Base-by-base conservation (phyloP, 176 grass and related monocot genomes). In the Cenchrus americanus region DNA sequence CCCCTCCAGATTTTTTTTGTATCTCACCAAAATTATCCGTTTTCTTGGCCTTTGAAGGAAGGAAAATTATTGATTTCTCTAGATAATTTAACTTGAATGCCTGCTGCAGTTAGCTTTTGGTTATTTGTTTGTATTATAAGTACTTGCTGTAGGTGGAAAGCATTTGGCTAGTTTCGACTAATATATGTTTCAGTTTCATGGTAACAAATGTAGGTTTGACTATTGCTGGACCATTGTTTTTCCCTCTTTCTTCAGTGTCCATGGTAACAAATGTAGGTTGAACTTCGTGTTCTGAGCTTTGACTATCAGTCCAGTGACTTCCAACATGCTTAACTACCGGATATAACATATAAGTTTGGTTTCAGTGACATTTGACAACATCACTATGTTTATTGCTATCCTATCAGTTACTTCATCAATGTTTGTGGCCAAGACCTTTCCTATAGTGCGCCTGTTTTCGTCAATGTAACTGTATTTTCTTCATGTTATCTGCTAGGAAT, bases 291-390 rank as follows among this genome's bases (percentile, higher is more conserved):
- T 62, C 62, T 75, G 24, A 22, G 17, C 24, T 66, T 77, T 65
- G n/a, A 71, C 44, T 71, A 71, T 71, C 44, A 71, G 37, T 77
- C 63, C 41, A 77, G 64, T 30, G 9, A 63, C 14, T 72, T 19
- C 30, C 21, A 26, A 85, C 44, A 72, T 52, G 37, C 47, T 23
- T 52, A 8, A 71, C 7, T 49, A 9, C 22, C 22, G 53, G 72
- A 55, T 37, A 71, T 71, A 21, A 69, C 41, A 69, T 46, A 69
- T 11, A 43, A 68, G 8, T 48, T 66, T 68, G 63, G 11, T 84
- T 77, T 61, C 3, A 8, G 17, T 34, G 5, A 55, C 4, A 3
- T 19, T 54, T 83, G 14, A 27, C 27, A 50, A 83, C 21, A 34
- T 41, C 10, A 6, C 21, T 40, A 34, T 72, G 13, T 74, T 71